Base-by-base conservation (phyloP, 2,329 filamentous ascomycete genomes). In the Stemphylium lycopersici region DNA sequence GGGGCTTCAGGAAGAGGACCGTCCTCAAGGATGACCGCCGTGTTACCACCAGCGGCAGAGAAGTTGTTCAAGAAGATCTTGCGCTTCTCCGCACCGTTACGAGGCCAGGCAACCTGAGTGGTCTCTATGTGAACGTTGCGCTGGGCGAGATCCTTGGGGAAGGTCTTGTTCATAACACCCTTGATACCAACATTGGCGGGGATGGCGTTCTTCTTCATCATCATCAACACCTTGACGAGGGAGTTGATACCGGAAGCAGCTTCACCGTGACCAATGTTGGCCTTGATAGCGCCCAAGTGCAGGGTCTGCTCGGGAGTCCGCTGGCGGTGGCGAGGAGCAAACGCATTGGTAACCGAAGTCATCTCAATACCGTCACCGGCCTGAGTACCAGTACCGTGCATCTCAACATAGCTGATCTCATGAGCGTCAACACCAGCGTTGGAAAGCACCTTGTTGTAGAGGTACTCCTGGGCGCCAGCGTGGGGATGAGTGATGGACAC, bases 361-460 rank as follows among this genome's bases (percentile, higher is more conserved):
- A 93, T 93, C 72, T 96, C 92, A 3, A 86, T 89, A 6, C 86
- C 87, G 68, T 96, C 91, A 56, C 90, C 91, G 29, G 89, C 90
- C 73, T 95, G 90, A 0, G 90, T 96, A 29, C 91, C 91, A 2
- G 91, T 96, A 12, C 90, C 91, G 72, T 96, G 91, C 87, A 95
- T 91, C 76, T 96, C 91, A 7, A 96, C 87, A 67, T 93, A 96
- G 73, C 87, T 87, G 43, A 96, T 83, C 59, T 93, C 89, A 45
- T 86, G 82, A 1, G 90, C 88, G 66, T 93, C 87, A 18, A 95
- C 83, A 54, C 88, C 87, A 37, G 90, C 87, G 38, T 90, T 84
- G 42, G 88, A 83, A 1, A 95, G 80, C 24, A 95, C 86, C 34
- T 84, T 81, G 51, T 84, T 83, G 66, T 89, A 93, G 10, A 95